Percentiles rank a stretch among this genome's conserved stretches.
Evolutionary conservation across 176 grass and related monocot genomes (phyloP).

Genomic region (Bonia amplexicaulis): DNA sequence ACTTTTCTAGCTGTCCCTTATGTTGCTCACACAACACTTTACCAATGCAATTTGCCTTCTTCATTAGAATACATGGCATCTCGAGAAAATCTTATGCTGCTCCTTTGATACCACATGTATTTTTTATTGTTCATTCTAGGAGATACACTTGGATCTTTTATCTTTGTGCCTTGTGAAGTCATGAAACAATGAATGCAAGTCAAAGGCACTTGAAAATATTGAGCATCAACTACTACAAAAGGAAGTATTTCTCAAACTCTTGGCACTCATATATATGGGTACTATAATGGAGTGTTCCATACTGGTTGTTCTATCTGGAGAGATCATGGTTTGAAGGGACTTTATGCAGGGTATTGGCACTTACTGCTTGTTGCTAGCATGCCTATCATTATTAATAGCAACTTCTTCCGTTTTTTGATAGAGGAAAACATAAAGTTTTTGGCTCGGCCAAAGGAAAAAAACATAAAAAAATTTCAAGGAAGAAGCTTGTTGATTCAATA

Average conservation of each 20-base stretch:
- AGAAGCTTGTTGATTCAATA: not conserved
- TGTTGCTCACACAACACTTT: not conserved
- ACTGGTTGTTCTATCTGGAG: constrained; percentile 81
- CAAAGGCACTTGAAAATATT: constrained; percentile 79
- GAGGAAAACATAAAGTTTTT: not conserved
- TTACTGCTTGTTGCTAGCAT: constrained; percentile 7
- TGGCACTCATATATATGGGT: constrained; percentile 63
- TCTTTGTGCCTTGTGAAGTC: constrained; percentile 94
- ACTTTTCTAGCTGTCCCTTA: constrained; percentile 3
- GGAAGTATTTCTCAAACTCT: constrained; percentile 43
- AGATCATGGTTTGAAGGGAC: constrained; percentile 50
- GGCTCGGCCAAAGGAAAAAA: not conserved
- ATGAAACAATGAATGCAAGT: constrained; percentile 98
- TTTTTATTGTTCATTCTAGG: constrained; percentile 47
- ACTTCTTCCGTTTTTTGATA: not conserved
- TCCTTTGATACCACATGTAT: constrained; percentile 11
- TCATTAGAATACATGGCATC: constrained; percentile 15
- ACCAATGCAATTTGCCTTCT: not conserved
- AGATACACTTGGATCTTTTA: constrained; percentile 94
- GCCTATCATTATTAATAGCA: not conserved
- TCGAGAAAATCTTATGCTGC: not conserved
- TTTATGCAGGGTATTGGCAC: constrained; percentile 37
- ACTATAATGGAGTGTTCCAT: constrained; percentile 92
- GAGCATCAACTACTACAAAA: constrained; percentile 50
- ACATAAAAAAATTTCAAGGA: not conserved